Conservation (phyloP, 495 filamentous ascomycete genomes). For the Bombardia bombarda region DNA sequence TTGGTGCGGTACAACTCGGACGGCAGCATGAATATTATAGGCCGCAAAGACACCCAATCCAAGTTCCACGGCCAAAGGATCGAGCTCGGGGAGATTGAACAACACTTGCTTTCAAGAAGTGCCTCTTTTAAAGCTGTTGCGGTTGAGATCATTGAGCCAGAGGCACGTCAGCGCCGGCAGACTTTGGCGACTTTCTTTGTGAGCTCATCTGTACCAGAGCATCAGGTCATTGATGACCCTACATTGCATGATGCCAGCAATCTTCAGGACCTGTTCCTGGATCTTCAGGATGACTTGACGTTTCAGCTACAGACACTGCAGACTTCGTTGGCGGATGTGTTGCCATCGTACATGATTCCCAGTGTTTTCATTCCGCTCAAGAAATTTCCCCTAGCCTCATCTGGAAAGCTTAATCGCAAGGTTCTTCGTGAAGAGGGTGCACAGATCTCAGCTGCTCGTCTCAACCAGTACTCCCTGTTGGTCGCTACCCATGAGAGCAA, state of each 20-base stretch:
- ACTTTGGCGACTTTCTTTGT: no score
- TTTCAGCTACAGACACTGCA: constrained; percentile 4
- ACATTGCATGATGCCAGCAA: no score
- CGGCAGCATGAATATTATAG: constrained; percentile 20
- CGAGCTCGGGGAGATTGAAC: constrained; percentile 32
- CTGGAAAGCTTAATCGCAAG: constrained; percentile 51
- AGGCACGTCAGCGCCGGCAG: no score
- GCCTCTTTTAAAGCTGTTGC: constrained; percentile 10
- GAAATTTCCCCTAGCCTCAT: constrained; percentile 40
- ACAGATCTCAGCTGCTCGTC: no score
- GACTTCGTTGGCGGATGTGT: constrained; percentile 15
- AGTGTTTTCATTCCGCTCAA: constrained; percentile 46
- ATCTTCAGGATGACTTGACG: no score
- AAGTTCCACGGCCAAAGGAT: constrained; percentile 33
- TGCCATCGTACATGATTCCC: constrained; percentile 48
- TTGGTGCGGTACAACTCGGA: constrained; percentile 43
- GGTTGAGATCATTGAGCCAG: constrained; percentile 24
- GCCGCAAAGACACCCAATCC: constrained; percentile 33
- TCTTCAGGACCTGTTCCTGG: no score
- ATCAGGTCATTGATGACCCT: no score
- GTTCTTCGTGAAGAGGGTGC: no score
- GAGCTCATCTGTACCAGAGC: no score
- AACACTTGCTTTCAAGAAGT: constrained; percentile 4
- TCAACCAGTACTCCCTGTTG: no score
- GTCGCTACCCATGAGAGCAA: no score